These are phyloP conservation scores for Durio zibethinus DNA, from an alignment of 345 rosid genomes.

Conservation along the genomic window DNA sequence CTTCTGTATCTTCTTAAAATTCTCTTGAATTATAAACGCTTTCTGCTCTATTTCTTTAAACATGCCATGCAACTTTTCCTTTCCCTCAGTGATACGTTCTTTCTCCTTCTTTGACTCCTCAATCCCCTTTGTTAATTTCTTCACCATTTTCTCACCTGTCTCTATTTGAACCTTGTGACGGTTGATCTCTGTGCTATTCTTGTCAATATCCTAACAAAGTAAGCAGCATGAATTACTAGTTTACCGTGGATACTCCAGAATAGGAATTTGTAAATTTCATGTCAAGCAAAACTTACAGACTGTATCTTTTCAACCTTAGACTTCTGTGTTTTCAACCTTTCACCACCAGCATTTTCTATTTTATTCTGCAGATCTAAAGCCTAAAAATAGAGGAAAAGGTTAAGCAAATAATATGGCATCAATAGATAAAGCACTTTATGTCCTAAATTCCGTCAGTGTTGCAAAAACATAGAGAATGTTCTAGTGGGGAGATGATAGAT, in stretches of 20 bases:
- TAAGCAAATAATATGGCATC: constrained; percentile 2
- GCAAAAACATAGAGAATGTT: not conserved
- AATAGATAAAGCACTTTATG: not conserved
- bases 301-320: constrained; percentile 78
- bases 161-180: constrained; percentile 86
- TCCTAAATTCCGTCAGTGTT: constrained; percentile 4
- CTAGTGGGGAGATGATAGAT: not conserved
- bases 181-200: constrained; percentile 76
- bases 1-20: constrained; percentile 68
- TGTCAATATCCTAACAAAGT: constrained; percentile 74
- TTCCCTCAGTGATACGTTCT: constrained; percentile 62
- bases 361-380: constrained; percentile 76
- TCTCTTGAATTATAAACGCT: constrained; percentile 88
- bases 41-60: constrained; percentile 76
- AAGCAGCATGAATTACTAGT: constrained; percentile 21
- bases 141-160: constrained; percentile 78
- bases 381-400: constrained; percentile 33
- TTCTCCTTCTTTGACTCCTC: constrained; percentile 79
- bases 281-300: constrained; percentile 54
- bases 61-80: constrained; percentile 52
- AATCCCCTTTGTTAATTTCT: constrained; percentile 79
- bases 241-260: constrained; percentile 8
- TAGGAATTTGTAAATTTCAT: constrained; percentile 13
- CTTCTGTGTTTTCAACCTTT: constrained; percentile 71
- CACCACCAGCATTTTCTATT: constrained; percentile 93